These are phyloP conservation scores for Plantago ovata DNA, from an alignment of 257 asterid species.

Conservation along the genomic window DNA sequence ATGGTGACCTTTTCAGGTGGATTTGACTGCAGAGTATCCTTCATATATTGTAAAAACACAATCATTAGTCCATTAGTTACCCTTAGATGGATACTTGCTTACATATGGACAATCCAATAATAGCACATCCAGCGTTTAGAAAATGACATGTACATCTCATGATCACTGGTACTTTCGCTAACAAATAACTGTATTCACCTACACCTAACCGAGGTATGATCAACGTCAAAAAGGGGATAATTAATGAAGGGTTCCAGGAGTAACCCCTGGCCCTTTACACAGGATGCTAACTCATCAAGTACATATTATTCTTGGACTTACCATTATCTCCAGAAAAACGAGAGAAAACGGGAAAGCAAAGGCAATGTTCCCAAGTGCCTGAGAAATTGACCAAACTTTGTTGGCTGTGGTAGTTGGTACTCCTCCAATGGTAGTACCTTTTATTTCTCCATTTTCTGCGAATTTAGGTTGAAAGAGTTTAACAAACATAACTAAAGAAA, in stretches of 20 bases:
- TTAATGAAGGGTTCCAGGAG: no score
- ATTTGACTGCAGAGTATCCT: conserved; percentile 67
- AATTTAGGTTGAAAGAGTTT: conserved; percentile 7
- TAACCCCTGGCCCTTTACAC: no score
- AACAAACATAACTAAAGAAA: background rate
- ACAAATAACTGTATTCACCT: no score
- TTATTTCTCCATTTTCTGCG: conserved; percentile 59
- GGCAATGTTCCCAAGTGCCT: conserved; percentile 74
- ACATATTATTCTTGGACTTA: conserved; percentile 17
- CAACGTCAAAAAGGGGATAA: no score
- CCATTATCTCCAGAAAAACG: conserved; percentile 73
- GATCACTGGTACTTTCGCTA: no score
- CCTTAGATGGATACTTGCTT: no score
- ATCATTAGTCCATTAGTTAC: background rate
- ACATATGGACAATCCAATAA: no score
- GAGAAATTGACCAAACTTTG: conserved; percentile 57
- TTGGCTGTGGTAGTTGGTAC: conserved; percentile 36
- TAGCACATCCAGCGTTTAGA: no score
- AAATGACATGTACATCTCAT: no score
- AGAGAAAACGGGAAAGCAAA: conserved; percentile 71
- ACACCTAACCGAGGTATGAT: no score
- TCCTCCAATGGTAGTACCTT: conserved; percentile 63
- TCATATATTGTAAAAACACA: conserved; percentile 19
- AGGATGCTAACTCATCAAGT: no score
- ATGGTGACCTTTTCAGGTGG: conserved; percentile 66